phyloP scores from a whole-genome alignment of 768 basidiomycete genomes.

The Tulasnella sp. region DNA sequence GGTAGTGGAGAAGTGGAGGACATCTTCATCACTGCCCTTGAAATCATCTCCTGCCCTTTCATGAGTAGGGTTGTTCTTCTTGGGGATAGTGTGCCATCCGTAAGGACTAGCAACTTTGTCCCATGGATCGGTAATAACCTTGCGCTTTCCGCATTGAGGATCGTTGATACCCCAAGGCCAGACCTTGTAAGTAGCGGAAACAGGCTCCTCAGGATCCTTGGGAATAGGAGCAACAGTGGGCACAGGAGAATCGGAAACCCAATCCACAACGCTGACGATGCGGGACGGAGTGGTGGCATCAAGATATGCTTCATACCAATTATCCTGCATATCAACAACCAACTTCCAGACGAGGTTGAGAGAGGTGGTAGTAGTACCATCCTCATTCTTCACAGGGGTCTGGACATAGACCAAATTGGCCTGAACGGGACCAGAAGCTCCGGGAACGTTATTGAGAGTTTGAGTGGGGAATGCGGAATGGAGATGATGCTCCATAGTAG shows the following conservation, averaged over 20 bases:
- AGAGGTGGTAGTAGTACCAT: conserved; percentile 22
- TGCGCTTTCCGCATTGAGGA: conserved; percentile 54
- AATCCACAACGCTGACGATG: conserved; percentile 83
- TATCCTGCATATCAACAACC: conserved; percentile 87
- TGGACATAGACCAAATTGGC: conserved; percentile 69
- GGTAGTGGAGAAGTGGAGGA: conserved; percentile 59
- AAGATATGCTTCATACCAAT: conserved; percentile 90
- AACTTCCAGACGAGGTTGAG: conserved; percentile 83
- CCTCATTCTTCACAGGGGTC: conserved; percentile 47
- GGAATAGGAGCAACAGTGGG: conserved; percentile 23
- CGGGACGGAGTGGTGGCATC: conserved; percentile 59
- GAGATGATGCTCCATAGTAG: conserved; percentile 32
- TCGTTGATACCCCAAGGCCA: conserved; percentile 80
- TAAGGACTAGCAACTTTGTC: conserved; percentile 71
- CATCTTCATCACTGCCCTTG: conserved; percentile 17
- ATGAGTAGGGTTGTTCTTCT: conserved; percentile 45
- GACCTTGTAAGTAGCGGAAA: conserved; percentile 44
- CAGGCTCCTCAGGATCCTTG: conserved; percentile 21
- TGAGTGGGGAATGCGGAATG: conserved; percentile 34
- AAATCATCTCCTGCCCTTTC: conserved; percentile 19
- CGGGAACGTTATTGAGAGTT: conserved; percentile 50
- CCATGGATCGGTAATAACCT: conserved; percentile 47
- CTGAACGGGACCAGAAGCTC: conserved; percentile 68
- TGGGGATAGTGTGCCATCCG: conserved; percentile 86
- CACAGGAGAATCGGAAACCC: conserved; percentile 62